Evolutionary conservation across 805 yeast genomes (phyloP).

Genomic region (Saccharomycopsis amapae): DNA sequence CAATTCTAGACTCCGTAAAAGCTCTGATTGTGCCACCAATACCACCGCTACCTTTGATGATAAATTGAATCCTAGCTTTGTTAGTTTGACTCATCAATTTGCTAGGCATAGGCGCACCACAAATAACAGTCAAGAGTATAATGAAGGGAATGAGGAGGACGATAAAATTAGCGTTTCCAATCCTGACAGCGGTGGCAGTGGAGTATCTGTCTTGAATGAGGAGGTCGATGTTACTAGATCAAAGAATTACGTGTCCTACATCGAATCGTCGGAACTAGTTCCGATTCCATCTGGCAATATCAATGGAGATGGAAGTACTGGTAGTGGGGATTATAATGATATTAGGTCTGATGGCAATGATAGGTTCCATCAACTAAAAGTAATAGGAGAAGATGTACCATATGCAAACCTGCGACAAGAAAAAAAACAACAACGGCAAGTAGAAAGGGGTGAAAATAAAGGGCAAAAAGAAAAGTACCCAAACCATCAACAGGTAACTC

Average conservation of each 20-base stretch:
- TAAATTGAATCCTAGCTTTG: slow-evolving; percentile 16
- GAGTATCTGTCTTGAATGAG: neutral
- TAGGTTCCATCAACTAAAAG: no score
- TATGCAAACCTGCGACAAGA: no score
- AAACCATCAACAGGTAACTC: no score
- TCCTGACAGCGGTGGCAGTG: neutral
- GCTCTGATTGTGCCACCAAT: neutral
- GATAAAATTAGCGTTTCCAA: no score
- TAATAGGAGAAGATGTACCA: no score
- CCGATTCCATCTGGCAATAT: no score
- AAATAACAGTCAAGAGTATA: neutral
- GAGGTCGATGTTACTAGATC: neutral
- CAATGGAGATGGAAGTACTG: neutral
- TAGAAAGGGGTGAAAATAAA: no score
- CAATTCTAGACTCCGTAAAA: neutral
- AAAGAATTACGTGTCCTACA: slow-evolving; percentile 8
- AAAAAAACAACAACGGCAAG: no score
- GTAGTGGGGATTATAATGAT: neutral
- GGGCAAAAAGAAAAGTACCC: no score
- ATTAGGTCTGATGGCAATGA: neutral
- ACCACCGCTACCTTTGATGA: neutral
- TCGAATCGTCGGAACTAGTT: slow-evolving; percentile 8
- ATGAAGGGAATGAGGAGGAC: no score
- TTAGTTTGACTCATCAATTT: slow-evolving; percentile 11
- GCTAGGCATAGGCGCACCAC: neutral